Base-by-base conservation (phyloP, 2,329 filamentous ascomycete species). In the Curvularia verruculosa region DNA sequence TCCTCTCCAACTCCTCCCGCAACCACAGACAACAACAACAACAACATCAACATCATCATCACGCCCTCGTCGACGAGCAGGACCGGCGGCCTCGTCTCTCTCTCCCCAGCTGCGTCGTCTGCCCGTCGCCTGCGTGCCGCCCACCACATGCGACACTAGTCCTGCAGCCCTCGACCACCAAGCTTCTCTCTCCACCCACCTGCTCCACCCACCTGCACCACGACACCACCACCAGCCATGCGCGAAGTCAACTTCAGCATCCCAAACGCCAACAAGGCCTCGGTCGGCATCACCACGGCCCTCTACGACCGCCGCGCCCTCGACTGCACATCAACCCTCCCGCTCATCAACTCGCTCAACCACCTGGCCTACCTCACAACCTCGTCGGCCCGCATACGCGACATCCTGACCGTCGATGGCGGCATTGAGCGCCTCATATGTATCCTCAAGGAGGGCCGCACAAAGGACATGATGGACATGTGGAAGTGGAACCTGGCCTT, bases 401-500 rank as follows among this genome's bases (percentile, higher is more conserved):
- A 99, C 76, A 99, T 99, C 63, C 85, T 99, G 64, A 98, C 94
- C 55, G 92, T 99, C 80, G 95, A 99, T 89, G 95, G 95, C 78
- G 95, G 95, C 61, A 95, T 99, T 77, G 95, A 99, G 81, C 84
- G 94, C 64, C 83, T 99, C 67, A 91, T 99, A 75, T 97, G 92
- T 84, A 97, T 99, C 73, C 86, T 99, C 77, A 99, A 99, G 79
- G 92, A 96, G 79, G 95, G 95, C 62, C 86, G 95, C 74, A 97
- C 91, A 80, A 96, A 93, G 79, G 94, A 99, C 76, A 89, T 97
- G 88, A 97, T 98, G 94, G 94, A 97, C 77, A 96, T 96, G 91
- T 99, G 95, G 95, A 98, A 98, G 80, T 99, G 95, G 95, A 99
- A 97, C 74, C 84, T 99, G 61, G 95, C 95, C 51, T 99, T 99